Base-by-base conservation (phyloP, 371 early-diverging fungal species). In the Mortierella sp. region DNA sequence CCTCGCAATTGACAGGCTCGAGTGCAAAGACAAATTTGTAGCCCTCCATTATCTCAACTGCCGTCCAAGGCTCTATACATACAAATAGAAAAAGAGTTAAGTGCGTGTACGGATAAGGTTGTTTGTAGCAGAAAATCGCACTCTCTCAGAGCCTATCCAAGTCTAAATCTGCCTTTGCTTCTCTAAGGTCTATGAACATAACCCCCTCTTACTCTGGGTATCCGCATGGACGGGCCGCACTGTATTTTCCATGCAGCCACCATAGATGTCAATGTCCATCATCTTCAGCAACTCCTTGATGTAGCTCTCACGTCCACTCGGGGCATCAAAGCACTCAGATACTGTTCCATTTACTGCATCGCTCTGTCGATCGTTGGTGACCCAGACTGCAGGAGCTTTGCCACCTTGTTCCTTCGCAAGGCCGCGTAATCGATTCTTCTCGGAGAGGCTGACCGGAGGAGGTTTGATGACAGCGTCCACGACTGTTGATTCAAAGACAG, bases 151-250 rank as follows among this genome's bases (percentile, higher is more conserved):
- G n/a, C n/a, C n/a, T n/a, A n/a, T n/a, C n/a, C n/a, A n/a, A n/a
- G n/a, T n/a, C n/a, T n/a, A n/a, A n/a, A n/a, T n/a, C n/a, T n/a
- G n/a, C n/a, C n/a, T n/a, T n/a, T n/a, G n/a, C n/a, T n/a, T n/a
- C n/a, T n/a, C n/a, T n/a, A n/a, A n/a, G n/a, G n/a, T n/a, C n/a
- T n/a, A n/a, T n/a, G n/a, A n/a, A n/a, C n/a, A n/a, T n/a, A n/a
- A n/a, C n/a, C n/a, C n/a, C n/a, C n/a, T n/a, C 39, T 56, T 50
- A 15, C 84, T 52, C 4, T 79, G 60, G 30, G 71, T 79, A 32
- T 69, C 72, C 15, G 14, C 5, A 4, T 54, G 53, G 0, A 58
- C 14, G 1, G 84, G 84, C 44, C 81, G 84, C 0, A 50, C 55
- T 1, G 53, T 57, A 34, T 70, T 61, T 4, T 30, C 47, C 63